phyloP scores from a whole-genome alignment of 2,329 filamentous ascomycete genomes.

The Aspergillus brunneoviolaceus region DNA sequence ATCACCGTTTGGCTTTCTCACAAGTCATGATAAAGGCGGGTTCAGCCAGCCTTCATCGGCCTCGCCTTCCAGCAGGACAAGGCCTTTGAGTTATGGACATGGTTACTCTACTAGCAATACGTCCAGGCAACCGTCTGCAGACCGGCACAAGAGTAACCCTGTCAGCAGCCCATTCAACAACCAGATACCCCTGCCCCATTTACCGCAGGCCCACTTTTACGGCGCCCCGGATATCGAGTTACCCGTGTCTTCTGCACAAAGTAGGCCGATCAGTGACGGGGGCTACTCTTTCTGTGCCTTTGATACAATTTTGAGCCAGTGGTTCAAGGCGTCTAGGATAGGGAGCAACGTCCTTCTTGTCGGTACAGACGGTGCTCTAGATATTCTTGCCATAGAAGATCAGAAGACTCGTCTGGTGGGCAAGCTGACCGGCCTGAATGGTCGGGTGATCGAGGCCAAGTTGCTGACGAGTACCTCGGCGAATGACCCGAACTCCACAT shows the following conservation, averaged over 20 bases:
- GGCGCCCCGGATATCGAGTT: conserved; percentile 71
- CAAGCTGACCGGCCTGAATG: conserved; percentile 72
- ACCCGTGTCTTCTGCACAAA: conserved; percentile 34
- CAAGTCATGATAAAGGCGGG: conserved; percentile 37
- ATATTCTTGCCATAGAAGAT: conserved; percentile 71
- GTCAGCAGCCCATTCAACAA: conserved; percentile 37
- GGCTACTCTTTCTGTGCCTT: conserved; percentile 79
- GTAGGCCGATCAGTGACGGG: conserved; percentile 39
- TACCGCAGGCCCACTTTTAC: conserved; percentile 76
- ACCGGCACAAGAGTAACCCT: conserved; percentile 41
- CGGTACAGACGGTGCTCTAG: conserved; percentile 76
- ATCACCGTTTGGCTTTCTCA: conserved; percentile 43
- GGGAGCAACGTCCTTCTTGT: conserved; percentile 68
- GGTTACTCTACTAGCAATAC: conserved; percentile 37
- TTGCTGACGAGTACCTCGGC: conserved; percentile 68
- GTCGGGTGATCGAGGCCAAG: conserved; percentile 78
- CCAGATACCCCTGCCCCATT: conserved; percentile 64
- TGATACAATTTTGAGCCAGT: conserved; percentile 61
- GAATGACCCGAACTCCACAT: conserved; percentile 52
- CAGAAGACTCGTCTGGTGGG: conserved; percentile 69
- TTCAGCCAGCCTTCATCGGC: conserved; percentile 46
- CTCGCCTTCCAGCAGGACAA: conserved; percentile 43
- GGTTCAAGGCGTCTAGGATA: conserved; percentile 41
- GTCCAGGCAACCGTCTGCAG: conserved; percentile 38
- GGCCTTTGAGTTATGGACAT: conserved; percentile 45